phyloP scores from a whole-genome alignment of 2,329 filamentous ascomycete species.

The Chaetomium sp. region DNA sequence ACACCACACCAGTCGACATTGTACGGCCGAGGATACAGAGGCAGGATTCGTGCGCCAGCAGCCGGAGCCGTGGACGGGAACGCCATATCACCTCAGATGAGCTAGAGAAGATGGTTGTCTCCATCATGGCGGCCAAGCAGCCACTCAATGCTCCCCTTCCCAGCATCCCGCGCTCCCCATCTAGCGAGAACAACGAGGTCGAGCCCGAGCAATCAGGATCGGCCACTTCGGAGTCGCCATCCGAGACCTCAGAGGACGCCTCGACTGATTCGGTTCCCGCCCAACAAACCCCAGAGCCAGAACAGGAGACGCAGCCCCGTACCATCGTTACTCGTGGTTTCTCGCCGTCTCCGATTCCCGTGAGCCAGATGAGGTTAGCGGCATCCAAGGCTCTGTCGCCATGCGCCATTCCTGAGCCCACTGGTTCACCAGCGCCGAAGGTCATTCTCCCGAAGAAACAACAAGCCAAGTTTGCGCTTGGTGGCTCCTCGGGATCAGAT shows the following conservation, averaged over 20 bases:
- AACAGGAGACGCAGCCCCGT: constrained; percentile 55
- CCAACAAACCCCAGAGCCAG: constrained; percentile 50
- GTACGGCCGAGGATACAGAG: constrained; percentile 68
- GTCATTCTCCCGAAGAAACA: constrained; percentile 68
- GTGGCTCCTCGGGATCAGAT: constrained; percentile 73
- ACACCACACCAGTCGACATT: constrained; percentile 60
- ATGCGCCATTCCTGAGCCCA: constrained; percentile 64
- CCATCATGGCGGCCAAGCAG: constrained; percentile 87
- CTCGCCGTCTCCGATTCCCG: constrained; percentile 69
- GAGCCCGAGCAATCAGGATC: constrained; percentile 48
- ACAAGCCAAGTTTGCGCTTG: constrained; percentile 68
- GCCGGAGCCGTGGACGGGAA: constrained; percentile 72
- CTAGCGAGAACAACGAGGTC: constrained; percentile 47
- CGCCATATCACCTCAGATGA: constrained; percentile 92
- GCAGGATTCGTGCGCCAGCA: constrained; percentile 70
- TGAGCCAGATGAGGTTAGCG: constrained; percentile 50
- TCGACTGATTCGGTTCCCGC: constrained; percentile 44
- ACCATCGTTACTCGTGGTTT: constrained; percentile 82
- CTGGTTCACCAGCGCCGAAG: constrained; percentile 60
- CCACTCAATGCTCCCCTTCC: constrained; percentile 60
- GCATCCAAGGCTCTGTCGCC: constrained; percentile 52
- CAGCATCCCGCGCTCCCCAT: constrained; percentile 45
- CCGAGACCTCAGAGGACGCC: constrained; percentile 65
- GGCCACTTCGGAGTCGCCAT: constrained; percentile 51
- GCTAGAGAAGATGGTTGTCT: constrained; percentile 90